Base-by-base conservation (phyloP, 371 early-diverging fungal species). In the Umbelopsis sp. region DNA sequence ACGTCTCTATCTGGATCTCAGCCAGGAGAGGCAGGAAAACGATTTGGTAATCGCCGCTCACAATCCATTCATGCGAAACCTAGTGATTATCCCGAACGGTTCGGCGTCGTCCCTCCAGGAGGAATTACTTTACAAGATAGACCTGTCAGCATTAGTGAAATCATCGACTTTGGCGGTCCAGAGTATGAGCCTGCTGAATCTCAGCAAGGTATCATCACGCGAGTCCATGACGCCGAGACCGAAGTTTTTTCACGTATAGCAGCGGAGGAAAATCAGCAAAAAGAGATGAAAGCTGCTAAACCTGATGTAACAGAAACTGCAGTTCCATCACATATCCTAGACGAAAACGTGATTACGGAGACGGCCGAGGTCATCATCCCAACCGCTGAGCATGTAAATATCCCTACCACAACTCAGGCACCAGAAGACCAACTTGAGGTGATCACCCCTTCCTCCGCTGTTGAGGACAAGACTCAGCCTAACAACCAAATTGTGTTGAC, bases 111-210 rank as follows among this genome's bases (percentile, higher is more conserved):
- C 29, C 16, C 70, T 8, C 32, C 44, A 0, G 75, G 72, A 45
- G 78, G 75, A 3, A 63, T 83, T 0, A 65, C 67, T 38, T 66
- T 83, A 3, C 76, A 75, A 62, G 83, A 83, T 50, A 74, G 74
- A 44, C 83, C 83, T 5, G 83, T 83, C 14, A 80, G 77, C 63
- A 73, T 83, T 71, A 77, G 83, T 66, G 83, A 83, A 69, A 79
- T 77, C 75, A 77, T 83, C 22, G 83, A 83, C 72, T 70, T 83
- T 16, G 83, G 83, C 14, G 76, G 70, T 52, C 76, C 74, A 2
- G 77, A 76, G 50, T 65, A 79, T 14, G 79, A 75, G 24, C 72
- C 77, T 16, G 68, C 69, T 48, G 73, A 75, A 46, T 76, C 80
- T 41, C 77, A 79, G 52, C 75, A 75, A 51, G 79, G 79, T 10